Percentiles rank a stretch among this genome's conserved stretches.
These are phyloP conservation scores for Moricandia moricandioides DNA, from an alignment of 345 rosid genomes.

Conservation along the genomic window DNA sequence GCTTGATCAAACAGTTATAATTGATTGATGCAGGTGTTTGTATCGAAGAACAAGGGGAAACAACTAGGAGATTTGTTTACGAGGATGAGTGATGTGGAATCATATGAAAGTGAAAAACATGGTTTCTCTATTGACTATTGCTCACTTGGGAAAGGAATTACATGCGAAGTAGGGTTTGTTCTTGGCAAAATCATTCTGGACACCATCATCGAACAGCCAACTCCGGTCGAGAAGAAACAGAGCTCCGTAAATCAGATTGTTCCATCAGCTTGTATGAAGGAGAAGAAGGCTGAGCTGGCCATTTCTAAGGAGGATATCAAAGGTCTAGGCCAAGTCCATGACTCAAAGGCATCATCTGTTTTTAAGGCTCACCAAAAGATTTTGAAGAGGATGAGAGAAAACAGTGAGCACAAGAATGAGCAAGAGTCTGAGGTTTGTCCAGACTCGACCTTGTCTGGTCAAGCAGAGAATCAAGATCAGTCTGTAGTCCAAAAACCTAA, in stretches of 20 bases:
- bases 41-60: slow-evolving; percentile 48
- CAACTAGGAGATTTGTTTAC: slow-evolving; percentile 44
- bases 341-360: slow-evolving; percentile 5
- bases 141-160: slow-evolving; percentile 58
- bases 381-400: not conserved
- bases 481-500: slow-evolving; percentile 11
- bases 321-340: slow-evolving; percentile 5
- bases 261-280: slow-evolving; percentile 6
- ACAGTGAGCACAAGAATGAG: not conserved
- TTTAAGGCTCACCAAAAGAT: slow-evolving; percentile 22
- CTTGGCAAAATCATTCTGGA: slow-evolving; percentile 75
- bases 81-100: slow-evolving; percentile 39
- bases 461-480: slow-evolving; percentile 12
- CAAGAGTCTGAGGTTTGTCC: slow-evolving; percentile 14
- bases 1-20: not conserved
- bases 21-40: slow-evolving; percentile 50
- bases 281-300: slow-evolving; percentile 8
- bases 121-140: slow-evolving; percentile 42
- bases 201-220: slow-evolving; percentile 45
- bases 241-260: not conserved
- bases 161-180: slow-evolving; percentile 58
- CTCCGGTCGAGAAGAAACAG: slow-evolving; percentile 23
- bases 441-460: slow-evolving; percentile 2
- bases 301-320: slow-evolving; percentile 19
- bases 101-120: slow-evolving; percentile 36